Evolutionary conservation across 352 stramenopile genomes (phyloP).

Genomic region (Pythium pectinolyticum): DNA sequence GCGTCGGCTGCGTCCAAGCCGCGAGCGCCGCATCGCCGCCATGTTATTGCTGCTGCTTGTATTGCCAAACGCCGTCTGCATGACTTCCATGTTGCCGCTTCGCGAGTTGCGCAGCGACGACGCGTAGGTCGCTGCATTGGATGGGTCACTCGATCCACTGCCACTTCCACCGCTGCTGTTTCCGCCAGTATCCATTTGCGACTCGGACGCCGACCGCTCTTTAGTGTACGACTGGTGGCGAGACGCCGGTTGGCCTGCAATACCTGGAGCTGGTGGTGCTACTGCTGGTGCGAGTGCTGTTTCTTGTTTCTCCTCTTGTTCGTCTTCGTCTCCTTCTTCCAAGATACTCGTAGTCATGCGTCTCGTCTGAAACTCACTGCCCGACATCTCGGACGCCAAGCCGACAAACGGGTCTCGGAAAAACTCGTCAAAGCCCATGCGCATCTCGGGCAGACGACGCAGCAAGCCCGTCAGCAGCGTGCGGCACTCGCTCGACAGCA

Average conservation of each 20-base stretch:
- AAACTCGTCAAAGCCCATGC: constrained; percentile 92
- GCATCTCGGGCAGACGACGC: constrained; percentile 80
- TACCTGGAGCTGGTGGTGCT: too few species aligned
- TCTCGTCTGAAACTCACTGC: constrained; percentile 17
- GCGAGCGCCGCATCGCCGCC: constrained; percentile 47
- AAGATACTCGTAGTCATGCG: constrained; percentile 46
- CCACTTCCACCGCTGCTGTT: not conserved
- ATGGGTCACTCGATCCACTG: constrained; percentile 18
- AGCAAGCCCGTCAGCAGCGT: constrained; percentile 77
- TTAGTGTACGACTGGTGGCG: constrained; percentile 14
- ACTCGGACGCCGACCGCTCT: constrained; percentile 40
- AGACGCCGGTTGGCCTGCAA: not conserved
- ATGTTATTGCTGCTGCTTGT: constrained; percentile 40
- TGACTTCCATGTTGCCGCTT: constrained; percentile 65
- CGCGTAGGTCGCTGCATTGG: constrained; percentile 13
- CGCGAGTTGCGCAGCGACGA: constrained; percentile 48
- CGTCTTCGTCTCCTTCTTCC: constrained; percentile 55
- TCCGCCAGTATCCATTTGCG: constrained; percentile 9
- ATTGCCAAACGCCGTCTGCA: constrained; percentile 66
- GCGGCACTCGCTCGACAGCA: constrained; percentile 81
- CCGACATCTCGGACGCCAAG: constrained; percentile 20
- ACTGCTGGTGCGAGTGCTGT: not conserved
- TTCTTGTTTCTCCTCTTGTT: constrained; percentile 32
- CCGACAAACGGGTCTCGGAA: constrained; percentile 76
- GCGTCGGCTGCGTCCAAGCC: constrained; percentile 54